Base-by-base conservation (phyloP, 1,284 basidiomycete genomes). In the Fomitopsis palustris region DNA sequence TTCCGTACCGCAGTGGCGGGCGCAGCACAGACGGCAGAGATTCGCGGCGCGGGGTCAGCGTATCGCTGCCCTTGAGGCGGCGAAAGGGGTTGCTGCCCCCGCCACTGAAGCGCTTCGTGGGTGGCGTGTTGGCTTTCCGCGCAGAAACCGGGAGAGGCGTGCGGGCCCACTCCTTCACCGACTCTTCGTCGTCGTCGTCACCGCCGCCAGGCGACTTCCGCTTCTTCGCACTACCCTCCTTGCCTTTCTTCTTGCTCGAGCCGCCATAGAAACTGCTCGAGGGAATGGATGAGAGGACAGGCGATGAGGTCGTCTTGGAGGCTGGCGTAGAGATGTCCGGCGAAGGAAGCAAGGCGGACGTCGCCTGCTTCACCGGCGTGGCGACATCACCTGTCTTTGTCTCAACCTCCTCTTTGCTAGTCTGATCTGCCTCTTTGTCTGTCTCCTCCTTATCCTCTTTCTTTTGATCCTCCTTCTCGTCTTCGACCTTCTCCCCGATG, bases 231-330 rank as follows among this genome's bases (percentile, higher is more conserved):
- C 69, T 70, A 41, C 68, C 63, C 17, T 45, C 58, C 17, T 69
- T 70, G 39, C 68, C 65, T 21, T 63, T 59, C 43, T 64, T 69
- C n/a, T 62, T 17, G 12, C 64, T 47, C 14, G 72, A 57, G 21
- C 69, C 62, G 17, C 75, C 77, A 60, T 86, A 84, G 66, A 86
- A 85, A 59, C 68, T 80, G 35, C 67, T 70, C 23, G 81, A 67
- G 29, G 78, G 67, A 55, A 85, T 75, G 37, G 67, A 59, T 59
- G 61, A 58, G 65, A 68, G 49, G 42, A 53, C 45, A 3, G 45
- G 17, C 25, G 45, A 42, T 9, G 53, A 65, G 64, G 70, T 59
- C 17, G 67, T 59, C 39, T 67, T 54, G 42, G 66, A 60, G n/a
- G 59, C 33, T 16, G 49, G 49, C 12, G 49, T 52, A 7, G 65